These are phyloP conservation scores for Saksenaea vasiformis DNA, from an alignment of 371 early-diverging fungal species.

Conservation along the genomic window DNA sequence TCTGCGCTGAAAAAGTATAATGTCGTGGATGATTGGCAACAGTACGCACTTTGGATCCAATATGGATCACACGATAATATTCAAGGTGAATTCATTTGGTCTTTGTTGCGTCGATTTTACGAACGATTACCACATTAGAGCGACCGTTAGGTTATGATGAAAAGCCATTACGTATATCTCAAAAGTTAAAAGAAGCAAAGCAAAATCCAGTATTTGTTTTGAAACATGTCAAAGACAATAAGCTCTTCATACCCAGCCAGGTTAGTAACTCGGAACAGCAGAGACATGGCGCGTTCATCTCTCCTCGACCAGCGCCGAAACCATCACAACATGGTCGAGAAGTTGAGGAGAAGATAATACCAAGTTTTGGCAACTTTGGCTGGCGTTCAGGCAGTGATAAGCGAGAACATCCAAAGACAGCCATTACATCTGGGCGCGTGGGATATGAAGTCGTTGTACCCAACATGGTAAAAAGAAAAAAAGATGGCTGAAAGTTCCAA, in stretches of 20 bases:
- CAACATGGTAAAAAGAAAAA: constrained; percentile 27
- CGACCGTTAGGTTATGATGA: constrained; percentile 83
- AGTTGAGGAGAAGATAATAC: background rate
- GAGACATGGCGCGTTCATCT: constrained; percentile 20
- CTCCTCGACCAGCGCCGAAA: constrained; percentile 26
- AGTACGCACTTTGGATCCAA: constrained; percentile 82
- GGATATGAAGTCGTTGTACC: constrained; percentile 47
- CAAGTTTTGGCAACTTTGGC: constrained; percentile 4
- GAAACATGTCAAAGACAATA: constrained; percentile 73
- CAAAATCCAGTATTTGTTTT: constrained; percentile 78
- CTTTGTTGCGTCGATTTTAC: too few relatives aligned
- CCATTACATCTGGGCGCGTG: constrained; percentile 41
- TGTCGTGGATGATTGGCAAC: constrained; percentile 84
- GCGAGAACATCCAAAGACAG: constrained; percentile 19
- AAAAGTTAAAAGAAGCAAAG: constrained; percentile 77
- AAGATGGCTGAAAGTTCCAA: too few relatives aligned
- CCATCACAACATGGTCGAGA: constrained; percentile 15
- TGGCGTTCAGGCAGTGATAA: constrained; percentile 7
- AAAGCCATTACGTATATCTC: constrained; percentile 76
- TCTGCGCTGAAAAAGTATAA: constrained; percentile 91
- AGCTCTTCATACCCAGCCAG: constrained; percentile 38
- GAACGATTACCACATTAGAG: too few relatives aligned
- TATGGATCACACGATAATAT: constrained; percentile 55
- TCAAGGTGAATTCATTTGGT: constrained; percentile 49
- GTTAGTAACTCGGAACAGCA: constrained; percentile 4